A percentile compares a stretch with the other conserved stretches of the same genome.
phyloP scores from a whole-genome alignment of 1,139 yeast species.

The Yamadazyma conglobata region DNA sequence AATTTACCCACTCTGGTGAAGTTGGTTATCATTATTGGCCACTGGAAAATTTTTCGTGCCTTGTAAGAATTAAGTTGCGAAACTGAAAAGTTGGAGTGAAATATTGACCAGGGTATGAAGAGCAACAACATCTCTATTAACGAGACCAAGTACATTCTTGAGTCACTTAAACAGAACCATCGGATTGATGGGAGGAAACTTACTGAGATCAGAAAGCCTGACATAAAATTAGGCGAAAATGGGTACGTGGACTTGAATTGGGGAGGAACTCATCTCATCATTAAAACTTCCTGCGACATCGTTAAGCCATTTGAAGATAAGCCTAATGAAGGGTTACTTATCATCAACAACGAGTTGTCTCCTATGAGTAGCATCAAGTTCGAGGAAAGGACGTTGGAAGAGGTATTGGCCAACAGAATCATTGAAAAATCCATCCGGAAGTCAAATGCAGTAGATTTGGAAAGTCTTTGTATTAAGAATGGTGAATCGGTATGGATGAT shows the following conservation, averaged over 20 bases:
- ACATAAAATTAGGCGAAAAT: conserved; percentile 64
- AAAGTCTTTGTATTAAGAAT: conserved; percentile 84
- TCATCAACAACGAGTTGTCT: conserved; percentile 79
- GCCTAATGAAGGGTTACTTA: conserved; percentile 89
- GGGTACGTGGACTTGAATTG: conserved; percentile 79
- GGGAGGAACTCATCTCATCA: conserved; percentile 74
- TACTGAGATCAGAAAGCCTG: conserved; percentile 60
- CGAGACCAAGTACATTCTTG: conserved; percentile 60
- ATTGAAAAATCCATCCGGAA: conserved; percentile 89
- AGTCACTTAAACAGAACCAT: conserved; percentile 57
- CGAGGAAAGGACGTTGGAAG: conserved; percentile 71
- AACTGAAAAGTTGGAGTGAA: neutral
- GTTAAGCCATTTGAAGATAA: conserved; percentile 82
- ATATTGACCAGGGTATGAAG: conserved; percentile 19
- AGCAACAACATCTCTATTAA: conserved; percentile 62
- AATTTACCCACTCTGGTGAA: conserved; percentile 1
- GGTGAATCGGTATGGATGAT: conserved; percentile 90
- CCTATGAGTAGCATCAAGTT: conserved; percentile 88
- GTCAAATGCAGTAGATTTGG: conserved; percentile 87
- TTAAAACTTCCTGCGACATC: conserved; percentile 77
- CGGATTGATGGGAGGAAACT: conserved; percentile 70
- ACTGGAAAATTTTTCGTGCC: conserved; percentile 4
- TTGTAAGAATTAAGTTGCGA: too few species aligned
- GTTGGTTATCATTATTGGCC: conserved; percentile 3
- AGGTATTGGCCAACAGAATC: conserved; percentile 70